phyloP scores from a whole-genome alignment of 768 basidiomycete species.

The Cubamyces lactineus region DNA sequence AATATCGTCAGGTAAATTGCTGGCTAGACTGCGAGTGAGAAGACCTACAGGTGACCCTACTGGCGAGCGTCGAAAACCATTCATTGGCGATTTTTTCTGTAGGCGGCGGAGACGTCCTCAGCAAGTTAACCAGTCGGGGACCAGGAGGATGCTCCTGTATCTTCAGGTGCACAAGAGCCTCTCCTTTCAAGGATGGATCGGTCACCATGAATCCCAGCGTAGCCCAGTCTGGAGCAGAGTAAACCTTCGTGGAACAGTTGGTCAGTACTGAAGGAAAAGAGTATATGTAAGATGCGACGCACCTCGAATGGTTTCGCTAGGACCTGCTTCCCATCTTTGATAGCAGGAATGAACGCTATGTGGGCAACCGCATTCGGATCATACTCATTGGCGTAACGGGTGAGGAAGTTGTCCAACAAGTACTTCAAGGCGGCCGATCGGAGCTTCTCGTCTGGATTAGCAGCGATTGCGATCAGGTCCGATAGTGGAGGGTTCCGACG shows the following conservation, averaged over 20 bases:
- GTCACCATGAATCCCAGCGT: constrained; percentile 77
- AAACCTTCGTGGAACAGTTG: constrained; percentile 56
- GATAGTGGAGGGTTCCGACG: constrained; percentile 69
- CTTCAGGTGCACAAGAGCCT: constrained; percentile 64
- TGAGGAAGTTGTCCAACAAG: constrained; percentile 71
- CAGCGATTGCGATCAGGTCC: constrained; percentile 68
- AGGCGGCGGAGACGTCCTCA: constrained; percentile 63
- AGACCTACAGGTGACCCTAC: constrained; percentile 58
- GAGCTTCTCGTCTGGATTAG: constrained; percentile 52
- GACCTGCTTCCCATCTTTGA: constrained; percentile 51
- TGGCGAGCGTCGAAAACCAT: constrained; percentile 73
- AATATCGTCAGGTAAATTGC: neutral
- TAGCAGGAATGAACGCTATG: constrained; percentile 80
- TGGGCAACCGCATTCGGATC: constrained; percentile 56
- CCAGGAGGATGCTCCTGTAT: constrained; percentile 72
- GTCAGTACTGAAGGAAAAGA: too few relatives aligned
- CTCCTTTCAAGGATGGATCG: constrained; percentile 52
- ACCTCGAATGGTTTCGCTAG: constrained; percentile 72
- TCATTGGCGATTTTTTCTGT: constrained; percentile 55
- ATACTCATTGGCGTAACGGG: constrained; percentile 59
- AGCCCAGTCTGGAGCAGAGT: constrained; percentile 66
- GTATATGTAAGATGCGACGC: constrained; percentile 14
- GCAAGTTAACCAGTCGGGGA: constrained; percentile 55
- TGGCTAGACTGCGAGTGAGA: neutral
- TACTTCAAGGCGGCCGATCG: constrained; percentile 76